Conservation (phyloP, 148 eudicot species). For the Vaccinium vitisidaea region DNA sequence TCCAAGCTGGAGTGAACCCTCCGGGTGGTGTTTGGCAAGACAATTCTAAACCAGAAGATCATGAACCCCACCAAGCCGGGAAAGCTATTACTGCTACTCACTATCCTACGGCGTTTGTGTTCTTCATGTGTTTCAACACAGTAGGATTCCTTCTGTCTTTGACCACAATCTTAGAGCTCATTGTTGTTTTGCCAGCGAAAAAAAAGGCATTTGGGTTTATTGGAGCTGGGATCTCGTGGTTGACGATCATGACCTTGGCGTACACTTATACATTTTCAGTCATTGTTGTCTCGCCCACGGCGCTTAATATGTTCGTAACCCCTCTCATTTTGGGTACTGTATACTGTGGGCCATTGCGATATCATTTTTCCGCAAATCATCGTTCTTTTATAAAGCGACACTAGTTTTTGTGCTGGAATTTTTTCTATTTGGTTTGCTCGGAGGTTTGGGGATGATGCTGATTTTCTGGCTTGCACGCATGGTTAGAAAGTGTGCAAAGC, state of each 20-base stretch:
- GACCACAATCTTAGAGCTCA: background rate
- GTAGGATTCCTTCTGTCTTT: slow-evolving; percentile 15
- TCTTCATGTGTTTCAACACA: slow-evolving; percentile 12
- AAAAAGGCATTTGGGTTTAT: background rate
- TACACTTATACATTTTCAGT: background rate
- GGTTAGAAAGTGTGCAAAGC: too few species aligned
- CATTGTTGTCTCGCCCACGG: background rate
- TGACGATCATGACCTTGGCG: slow-evolving; percentile 4
- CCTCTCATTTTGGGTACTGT: background rate
- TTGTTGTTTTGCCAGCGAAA: background rate
- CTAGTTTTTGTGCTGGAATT: too few species aligned
- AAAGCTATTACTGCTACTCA: slow-evolving; percentile 8
- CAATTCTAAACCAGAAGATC: too few species aligned
- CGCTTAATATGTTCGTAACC: too few species aligned
- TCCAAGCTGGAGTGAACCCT: background rate
- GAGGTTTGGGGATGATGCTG: too few species aligned
- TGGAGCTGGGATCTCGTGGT: background rate
- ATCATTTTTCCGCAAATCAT: background rate
- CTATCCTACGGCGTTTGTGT: background rate
- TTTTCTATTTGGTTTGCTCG: too few species aligned
- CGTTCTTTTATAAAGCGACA: too few species aligned
- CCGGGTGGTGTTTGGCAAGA: background rate
- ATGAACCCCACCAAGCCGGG: slow-evolving; percentile 3
- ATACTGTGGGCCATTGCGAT: background rate
- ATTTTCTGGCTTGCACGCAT: too few species aligned